These are phyloP conservation scores for Tricharina praecox DNA, from an alignment of 495 filamentous ascomycete genomes.

Conservation along the genomic window DNA sequence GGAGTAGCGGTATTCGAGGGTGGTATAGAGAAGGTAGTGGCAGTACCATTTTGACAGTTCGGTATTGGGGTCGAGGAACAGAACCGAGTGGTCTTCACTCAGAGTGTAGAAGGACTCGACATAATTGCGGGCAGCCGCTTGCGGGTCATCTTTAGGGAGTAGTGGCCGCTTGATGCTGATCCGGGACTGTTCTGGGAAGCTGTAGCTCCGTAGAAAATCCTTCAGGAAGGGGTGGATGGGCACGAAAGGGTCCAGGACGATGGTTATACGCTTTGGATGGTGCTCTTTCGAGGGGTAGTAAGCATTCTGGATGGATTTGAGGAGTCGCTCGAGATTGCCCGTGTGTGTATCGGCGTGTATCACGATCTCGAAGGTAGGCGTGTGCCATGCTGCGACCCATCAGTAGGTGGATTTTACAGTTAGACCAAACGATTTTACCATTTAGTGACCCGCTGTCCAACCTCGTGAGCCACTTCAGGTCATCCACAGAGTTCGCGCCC, in stretches of 20 bases:
- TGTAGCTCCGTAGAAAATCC: conserved; percentile 35
- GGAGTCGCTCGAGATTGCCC: conserved; percentile 42
- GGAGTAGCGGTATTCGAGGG: conserved; percentile 47
- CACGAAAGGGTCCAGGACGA: conserved; percentile 47
- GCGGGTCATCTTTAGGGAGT: conserved; percentile 26
- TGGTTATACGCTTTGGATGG: conserved; percentile 30
- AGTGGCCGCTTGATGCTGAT: conserved; percentile 36
- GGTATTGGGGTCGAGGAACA: conserved; percentile 44
- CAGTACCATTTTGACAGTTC: conserved; percentile 49
- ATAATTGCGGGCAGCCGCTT: conserved; percentile 37
- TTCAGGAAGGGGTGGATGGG: conserved; percentile 36
- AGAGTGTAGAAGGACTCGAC: conserved; percentile 48
- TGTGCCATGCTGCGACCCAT: conserved; percentile 35
- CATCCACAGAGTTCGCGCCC: conserved; percentile 34
- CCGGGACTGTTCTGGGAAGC: conserved; percentile 36
- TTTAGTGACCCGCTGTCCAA: conserved; percentile 43
- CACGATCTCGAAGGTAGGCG: conserved; percentile 42
- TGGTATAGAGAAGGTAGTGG: conserved; percentile 45
- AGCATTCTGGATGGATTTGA: conserved; percentile 42
- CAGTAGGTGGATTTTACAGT: no score
- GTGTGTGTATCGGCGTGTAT: conserved; percentile 42
- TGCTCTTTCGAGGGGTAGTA: conserved; percentile 37
- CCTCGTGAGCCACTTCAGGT: conserved; percentile 47
- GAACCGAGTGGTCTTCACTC: conserved; percentile 39
- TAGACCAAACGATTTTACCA: no score